phyloP scores from a whole-genome alignment of 2,329 filamentous ascomycete species.

The Parasarocladium wereldwijsianum region DNA sequence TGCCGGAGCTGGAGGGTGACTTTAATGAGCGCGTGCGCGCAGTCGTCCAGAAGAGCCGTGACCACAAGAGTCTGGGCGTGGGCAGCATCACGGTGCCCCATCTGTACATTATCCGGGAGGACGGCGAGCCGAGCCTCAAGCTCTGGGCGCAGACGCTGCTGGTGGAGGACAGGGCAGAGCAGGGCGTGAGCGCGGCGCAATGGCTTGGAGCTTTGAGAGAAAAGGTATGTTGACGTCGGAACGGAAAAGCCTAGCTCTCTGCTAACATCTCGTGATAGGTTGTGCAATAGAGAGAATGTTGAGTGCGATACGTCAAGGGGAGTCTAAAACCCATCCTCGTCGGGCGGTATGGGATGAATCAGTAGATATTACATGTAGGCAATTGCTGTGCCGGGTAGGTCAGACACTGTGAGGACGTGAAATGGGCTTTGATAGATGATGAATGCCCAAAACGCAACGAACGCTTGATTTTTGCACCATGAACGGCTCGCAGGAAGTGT shows the following conservation, averaged over 20 bases:
- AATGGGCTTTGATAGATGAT: too few relatives aligned
- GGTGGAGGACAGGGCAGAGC: slow-evolving; percentile 88
- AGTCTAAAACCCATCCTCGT: too few relatives aligned
- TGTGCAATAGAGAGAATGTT: slow-evolving; percentile 17
- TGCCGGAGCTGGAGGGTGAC: slow-evolving; percentile 85
- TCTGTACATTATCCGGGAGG: slow-evolving; percentile 85
- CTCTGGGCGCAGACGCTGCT: slow-evolving; percentile 94
- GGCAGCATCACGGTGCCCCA: slow-evolving; percentile 89
- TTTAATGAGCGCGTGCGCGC: slow-evolving; percentile 90
- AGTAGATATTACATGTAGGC: too few relatives aligned
- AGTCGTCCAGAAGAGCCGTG: slow-evolving; percentile 82
- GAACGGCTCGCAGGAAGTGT: too few relatives aligned
- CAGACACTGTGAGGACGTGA: too few relatives aligned
- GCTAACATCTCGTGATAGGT: slow-evolving; percentile 11
- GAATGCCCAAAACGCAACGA: too few relatives aligned
- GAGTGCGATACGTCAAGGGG: too few relatives aligned
- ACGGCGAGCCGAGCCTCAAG: slow-evolving; percentile 88
- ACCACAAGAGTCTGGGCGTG: slow-evolving; percentile 73
- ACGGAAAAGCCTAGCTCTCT: slow-evolving; percentile 1
- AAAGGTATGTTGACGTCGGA: slow-evolving; percentile 62
- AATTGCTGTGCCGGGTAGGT: too few relatives aligned
- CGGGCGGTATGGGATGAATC: too few relatives aligned
- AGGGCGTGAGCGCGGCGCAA: slow-evolving; percentile 82
- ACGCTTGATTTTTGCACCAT: too few relatives aligned
- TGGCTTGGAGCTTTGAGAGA: slow-evolving; percentile 87